Evolutionary conservation across 169 alveolate genomes (phyloP), one percentile per base, ranked within the genome.

Genomic region (Plasmodium chabaudi): DNA sequence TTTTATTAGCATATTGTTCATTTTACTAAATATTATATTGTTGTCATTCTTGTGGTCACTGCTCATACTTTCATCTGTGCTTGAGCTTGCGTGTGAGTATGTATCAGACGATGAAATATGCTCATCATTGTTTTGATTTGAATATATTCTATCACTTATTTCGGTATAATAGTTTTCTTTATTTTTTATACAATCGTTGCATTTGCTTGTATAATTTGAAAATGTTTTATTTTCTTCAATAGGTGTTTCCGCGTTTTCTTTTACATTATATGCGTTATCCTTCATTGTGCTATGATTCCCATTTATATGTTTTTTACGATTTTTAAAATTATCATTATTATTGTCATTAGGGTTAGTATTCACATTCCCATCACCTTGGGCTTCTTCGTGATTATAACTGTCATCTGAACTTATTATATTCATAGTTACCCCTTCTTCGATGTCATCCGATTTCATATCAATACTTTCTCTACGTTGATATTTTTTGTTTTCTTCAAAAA

Each of bases 1-100:
- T 57, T 65, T 86, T 23, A 68, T 44, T 67, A 82, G 47, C 2
- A 46, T 49, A 49, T 77, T 55, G 46, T 64, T 77, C 57, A n/a
- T 68, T 55, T 68, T 57, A 61, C 51, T 67, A 67, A 42, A 7
- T 59, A 46, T 23, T 44, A 59, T n/a, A 39, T 69, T 34, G 39
- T 53, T 42, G 13, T 86, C 47, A 23, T 86, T 74, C 21, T 39
- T 65, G 4, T 34, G 7, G 4, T 34, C 42, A 34, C 42, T 34
- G 7, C 4, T 34, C 42, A 34, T 34, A 21, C 65, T 34, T 51
- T 3, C 10, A 5, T 70, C 75, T 51, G 90, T 75, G 17, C 51
- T 72, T 23, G 46, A 19, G 5, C 42, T 34, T 34, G 42, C 4
- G 42, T 34, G 42, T 34, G 42, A 34, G 7, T 34, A 34, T 34